Conservation (phyloP, 2,329 filamentous ascomycete genomes). For the Pyrenochaeta sp. region DNA sequence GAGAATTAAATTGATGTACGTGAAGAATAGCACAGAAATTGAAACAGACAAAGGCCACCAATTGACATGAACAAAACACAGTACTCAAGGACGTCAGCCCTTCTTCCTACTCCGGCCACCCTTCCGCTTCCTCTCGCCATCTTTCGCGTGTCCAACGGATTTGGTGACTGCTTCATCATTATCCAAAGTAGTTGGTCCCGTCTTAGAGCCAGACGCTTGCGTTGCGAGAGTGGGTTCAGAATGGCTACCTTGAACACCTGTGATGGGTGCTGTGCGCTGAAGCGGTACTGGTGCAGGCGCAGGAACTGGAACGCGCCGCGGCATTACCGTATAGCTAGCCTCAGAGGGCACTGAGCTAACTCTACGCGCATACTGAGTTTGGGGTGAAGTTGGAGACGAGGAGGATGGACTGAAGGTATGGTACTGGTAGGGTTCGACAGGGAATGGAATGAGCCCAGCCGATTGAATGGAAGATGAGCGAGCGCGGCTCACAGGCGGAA, state of each 20-base stretch:
- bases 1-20: conserved; percentile 9
- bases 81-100: conserved; percentile 8
- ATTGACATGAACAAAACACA: conserved; percentile 6
- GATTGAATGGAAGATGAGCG: conserved; percentile 35
- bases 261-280: conserved; percentile 23
- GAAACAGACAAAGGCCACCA: conserved; percentile 7
- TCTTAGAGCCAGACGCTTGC: conserved; percentile 15
- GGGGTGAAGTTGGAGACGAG: conserved; percentile 33
- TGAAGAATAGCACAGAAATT: conserved; percentile 6
- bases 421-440: conserved; percentile 46
- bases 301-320: conserved; percentile 49
- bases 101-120: conserved; percentile 35
- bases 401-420: conserved; percentile 39
- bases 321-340: conserved; percentile 37
- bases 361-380: conserved; percentile 40
- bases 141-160: conserved; percentile 27
- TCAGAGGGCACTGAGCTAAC: conserved; percentile 34
- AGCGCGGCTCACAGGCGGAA: conserved; percentile 19
- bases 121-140: conserved; percentile 37
- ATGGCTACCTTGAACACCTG: conserved; percentile 25
- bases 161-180: conserved; percentile 20
- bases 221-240: conserved; percentile 32
- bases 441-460: conserved; percentile 38
- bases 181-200: conserved; percentile 5
- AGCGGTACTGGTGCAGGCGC: conserved; percentile 5